Base-by-base conservation (phyloP, 2,329 filamentous ascomycete genomes). In the Blastomyces percursus region DNA sequence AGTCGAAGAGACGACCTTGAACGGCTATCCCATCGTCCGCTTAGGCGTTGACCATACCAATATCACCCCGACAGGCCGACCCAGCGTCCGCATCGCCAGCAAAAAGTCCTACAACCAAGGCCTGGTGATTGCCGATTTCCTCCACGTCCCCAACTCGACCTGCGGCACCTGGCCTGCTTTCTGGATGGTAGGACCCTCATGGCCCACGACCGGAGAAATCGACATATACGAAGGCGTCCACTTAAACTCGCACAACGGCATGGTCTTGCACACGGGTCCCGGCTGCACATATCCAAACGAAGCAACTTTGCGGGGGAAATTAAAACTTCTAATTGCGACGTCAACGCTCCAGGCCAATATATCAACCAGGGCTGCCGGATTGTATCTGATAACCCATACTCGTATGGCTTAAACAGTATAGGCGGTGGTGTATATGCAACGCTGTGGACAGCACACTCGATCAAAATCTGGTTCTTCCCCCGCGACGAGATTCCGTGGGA, bases 191-290 rank as follows among this genome's bases (percentile, higher is more conserved):
- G 76, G 77, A 21, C 66, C 67, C 24, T 66, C 72, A 44, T 79
- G 78, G 78, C 77, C 77, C 1, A 59, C 67, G 1, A 71, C 73
- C 44, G 78, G 78, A 16, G 78, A 80, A 72, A 80, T 82, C 54
- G 80, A 82, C 67, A 77, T 82, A 57, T 78, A 82, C 65, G 80
- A 82, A 66, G 78, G 77, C 7, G 79, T 82, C 63, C 81, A 82
- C 66, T 64, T 73, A 56, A 72, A 78, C 62, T 67, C 73, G 30
- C 72, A 69, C 59, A 78, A 77, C 61, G 69, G 75, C 50, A 80
- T 82, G 67, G 80, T 79, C 14, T 72, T 82, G 54, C 81, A 83
- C 65, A 82, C 80, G 0, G 70, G 72, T 11, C 71, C 72, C 3
- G 75, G 74, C 7, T 81, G 80, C 67, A 73, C 16, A 69, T 16